A percentile compares a stretch with the other conserved stretches of the same genome.
Conservation (phyloP, 2,329 filamentous ascomycete genomes). For the Xylaria multiplex region DNA sequence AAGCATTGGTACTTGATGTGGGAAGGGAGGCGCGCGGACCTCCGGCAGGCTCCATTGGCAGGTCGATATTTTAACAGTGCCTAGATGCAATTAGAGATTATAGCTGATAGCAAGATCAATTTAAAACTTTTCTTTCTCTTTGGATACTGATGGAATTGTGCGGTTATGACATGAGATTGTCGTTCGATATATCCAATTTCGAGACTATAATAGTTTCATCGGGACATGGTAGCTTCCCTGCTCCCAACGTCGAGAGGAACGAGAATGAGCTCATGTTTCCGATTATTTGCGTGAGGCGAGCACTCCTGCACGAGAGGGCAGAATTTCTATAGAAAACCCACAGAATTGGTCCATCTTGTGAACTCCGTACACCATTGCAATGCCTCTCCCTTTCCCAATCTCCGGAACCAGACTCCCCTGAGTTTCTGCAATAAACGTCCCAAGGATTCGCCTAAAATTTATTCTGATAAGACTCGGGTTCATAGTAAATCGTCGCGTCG, state of each 20-base stretch:
- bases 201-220: slow-evolving; percentile 32
- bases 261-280: slow-evolving; percentile 32
- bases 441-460: slow-evolving; percentile 28
- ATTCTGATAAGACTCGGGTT: slow-evolving; percentile 22
- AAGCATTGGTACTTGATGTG: not conserved
- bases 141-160: slow-evolving; percentile 3
- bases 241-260: slow-evolving; percentile 10
- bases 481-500: slow-evolving; percentile 26
- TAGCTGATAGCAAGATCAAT: not conserved
- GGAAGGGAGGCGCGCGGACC: slow-evolving; percentile 3
- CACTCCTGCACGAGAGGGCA: slow-evolving; percentile 32
- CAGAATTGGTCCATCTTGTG: slow-evolving; percentile 43
- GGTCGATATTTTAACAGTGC: not conserved
- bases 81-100: not conserved
- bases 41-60: slow-evolving; percentile 4
- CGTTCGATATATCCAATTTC: slow-evolving; percentile 32
- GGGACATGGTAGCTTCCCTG: slow-evolving; percentile 14
- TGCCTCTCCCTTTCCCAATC: slow-evolving; percentile 30
- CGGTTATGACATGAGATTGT: slow-evolving; percentile 29
- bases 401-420: slow-evolving; percentile 28
- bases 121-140: not conserved
- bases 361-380: slow-evolving; percentile 51
- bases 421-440: slow-evolving; percentile 32
- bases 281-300: slow-evolving; percentile 33
- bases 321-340: slow-evolving; percentile 41